phyloP scores from a whole-genome alignment of 495 filamentous ascomycete genomes.

The Articulospora tetracladia region DNA sequence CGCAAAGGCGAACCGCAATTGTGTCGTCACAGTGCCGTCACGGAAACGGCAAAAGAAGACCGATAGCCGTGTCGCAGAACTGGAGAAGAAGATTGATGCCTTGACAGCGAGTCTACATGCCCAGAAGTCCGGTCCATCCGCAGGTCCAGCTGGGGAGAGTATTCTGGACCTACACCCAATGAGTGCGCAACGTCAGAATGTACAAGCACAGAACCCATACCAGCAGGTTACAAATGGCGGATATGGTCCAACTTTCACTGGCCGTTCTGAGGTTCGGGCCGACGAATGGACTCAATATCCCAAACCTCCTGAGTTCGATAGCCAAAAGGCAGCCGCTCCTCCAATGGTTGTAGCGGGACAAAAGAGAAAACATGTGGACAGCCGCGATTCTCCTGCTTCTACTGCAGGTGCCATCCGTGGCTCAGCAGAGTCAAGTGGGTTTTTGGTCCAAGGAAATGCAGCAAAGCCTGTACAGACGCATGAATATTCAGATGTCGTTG shows the following conservation, averaged over 20 bases:
- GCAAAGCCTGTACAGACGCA: constrained; percentile 13
- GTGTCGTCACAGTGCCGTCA: constrained; percentile 77
- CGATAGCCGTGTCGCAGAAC: constrained; percentile 84
- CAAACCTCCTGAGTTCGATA: constrained; percentile 18
- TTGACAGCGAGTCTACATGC: constrained; percentile 74
- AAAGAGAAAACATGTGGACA: constrained; percentile 41
- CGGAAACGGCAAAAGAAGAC: constrained; percentile 92
- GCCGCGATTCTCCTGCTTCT: constrained; percentile 1
- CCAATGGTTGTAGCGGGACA: constrained; percentile 37
- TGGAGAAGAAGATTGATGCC: constrained; percentile 90
- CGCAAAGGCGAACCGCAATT: constrained; percentile 74
- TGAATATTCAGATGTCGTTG: constrained; percentile 61
- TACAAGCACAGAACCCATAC: constrained; percentile 15
- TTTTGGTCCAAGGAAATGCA: background rate
- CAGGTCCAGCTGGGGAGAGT: background rate
- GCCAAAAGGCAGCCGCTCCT: constrained; percentile 22
- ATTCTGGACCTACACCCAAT: background rate
- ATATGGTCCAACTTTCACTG: constrained; percentile 7
- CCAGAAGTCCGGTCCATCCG: constrained; percentile 28
- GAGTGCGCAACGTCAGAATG: background rate
- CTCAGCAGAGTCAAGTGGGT: background rate
- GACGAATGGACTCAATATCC: constrained; percentile 17
- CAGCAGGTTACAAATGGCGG: constrained; percentile 27
- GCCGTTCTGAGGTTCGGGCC: constrained; percentile 4
- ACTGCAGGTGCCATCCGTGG: background rate